A percentile compares a stretch with the other conserved stretches of the same genome.
These are phyloP conservation scores for Beta lomatogona DNA, from an alignment of 179 eudicot species.

Conservation along the genomic window DNA sequence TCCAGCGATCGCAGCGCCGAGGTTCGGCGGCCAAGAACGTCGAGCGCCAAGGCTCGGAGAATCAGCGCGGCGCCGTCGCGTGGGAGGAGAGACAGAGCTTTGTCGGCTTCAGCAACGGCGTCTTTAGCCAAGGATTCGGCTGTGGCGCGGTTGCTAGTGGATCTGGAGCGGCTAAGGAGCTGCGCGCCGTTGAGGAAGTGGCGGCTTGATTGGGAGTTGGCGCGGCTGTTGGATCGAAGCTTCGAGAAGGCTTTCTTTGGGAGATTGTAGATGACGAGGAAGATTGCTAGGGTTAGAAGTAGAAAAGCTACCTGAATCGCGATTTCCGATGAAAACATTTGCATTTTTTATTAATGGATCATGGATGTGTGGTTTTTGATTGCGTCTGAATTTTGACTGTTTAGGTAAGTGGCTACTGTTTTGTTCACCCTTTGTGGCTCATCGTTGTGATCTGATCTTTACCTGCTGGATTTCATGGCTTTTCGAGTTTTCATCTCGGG, in stretches of 20 bases:
- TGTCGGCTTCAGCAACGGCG: constrained; percentile 70
- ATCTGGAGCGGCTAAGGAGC: constrained; percentile 53
- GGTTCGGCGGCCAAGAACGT: constrained; percentile 56
- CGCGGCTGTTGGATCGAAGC: constrained; percentile 33
- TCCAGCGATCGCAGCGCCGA: constrained; percentile 67
- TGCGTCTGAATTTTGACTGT: not conserved
- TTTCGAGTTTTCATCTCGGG: not conserved
- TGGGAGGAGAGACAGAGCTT: constrained; percentile 54
- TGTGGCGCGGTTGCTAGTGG: constrained; percentile 35
- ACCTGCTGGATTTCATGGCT: not conserved
- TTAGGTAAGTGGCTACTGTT: not conserved
- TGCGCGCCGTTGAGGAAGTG: constrained; percentile 75
- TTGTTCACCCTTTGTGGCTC: not conserved
- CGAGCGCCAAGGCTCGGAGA: constrained; percentile 64
- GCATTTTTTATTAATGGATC: constrained; percentile 4
- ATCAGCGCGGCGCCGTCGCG: constrained; percentile 74
- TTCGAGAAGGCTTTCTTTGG: constrained; percentile 49
- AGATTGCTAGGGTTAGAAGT: constrained; percentile 38
- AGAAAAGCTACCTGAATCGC: constrained; percentile 27
- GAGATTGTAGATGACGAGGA: constrained; percentile 49
- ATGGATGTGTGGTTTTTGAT: too few species aligned
- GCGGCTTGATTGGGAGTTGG: constrained; percentile 51
- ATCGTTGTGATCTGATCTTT: not conserved
- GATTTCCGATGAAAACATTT: constrained; percentile 23
- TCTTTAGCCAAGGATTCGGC: constrained; percentile 51